A percentile compares a stretch with the other conserved stretches of the same genome.
phyloP scores from a whole-genome alignment of 2,329 filamentous ascomycete genomes.

The Ceratocystis cubensis region DNA sequence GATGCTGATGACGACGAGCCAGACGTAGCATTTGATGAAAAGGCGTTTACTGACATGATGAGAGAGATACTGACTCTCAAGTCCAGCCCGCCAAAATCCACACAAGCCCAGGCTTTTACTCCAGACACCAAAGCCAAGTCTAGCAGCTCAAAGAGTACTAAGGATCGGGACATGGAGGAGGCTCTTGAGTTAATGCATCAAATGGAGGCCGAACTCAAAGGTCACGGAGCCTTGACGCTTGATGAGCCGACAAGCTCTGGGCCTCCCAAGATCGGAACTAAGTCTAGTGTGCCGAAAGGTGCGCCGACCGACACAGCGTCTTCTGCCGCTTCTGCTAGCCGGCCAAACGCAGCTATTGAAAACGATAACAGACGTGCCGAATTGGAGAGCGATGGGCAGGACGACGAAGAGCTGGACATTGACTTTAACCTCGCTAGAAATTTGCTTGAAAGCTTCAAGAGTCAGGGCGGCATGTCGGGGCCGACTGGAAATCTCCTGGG shows the following conservation, averaged over 20 bases:
- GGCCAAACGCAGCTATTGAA: not conserved
- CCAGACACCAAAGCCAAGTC: not conserved
- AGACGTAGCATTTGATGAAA: conserved; percentile 69
- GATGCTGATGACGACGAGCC: conserved; percentile 61
- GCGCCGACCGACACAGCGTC: not conserved
- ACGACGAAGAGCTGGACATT: conserved; percentile 54
- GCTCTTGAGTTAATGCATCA: conserved; percentile 53
- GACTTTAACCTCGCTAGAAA: conserved; percentile 86
- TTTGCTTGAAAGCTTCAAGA: conserved; percentile 82
- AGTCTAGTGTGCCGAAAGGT: not conserved
- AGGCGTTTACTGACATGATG: conserved; percentile 79
- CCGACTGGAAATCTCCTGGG: conserved; percentile 79
- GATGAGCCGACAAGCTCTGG: conserved; percentile 30
- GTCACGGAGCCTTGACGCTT: conserved; percentile 51
- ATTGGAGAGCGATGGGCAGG: conserved; percentile 32
- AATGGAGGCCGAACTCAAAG: conserved; percentile 61
- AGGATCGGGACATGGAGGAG: conserved; percentile 41
- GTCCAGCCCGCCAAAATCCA: conserved; percentile 21
- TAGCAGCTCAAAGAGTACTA: conserved; percentile 24
- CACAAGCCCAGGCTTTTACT: too few relatives aligned
- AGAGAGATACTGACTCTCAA: conserved; percentile 73
- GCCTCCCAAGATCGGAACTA: not conserved
- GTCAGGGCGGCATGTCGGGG: conserved; percentile 72
- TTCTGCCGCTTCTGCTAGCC: not conserved
- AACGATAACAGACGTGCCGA: conserved; percentile 20